Evolutionary conservation across 192 early-diverging fungal genomes (phyloP).

Genomic region (Gigaspora rosea): DNA sequence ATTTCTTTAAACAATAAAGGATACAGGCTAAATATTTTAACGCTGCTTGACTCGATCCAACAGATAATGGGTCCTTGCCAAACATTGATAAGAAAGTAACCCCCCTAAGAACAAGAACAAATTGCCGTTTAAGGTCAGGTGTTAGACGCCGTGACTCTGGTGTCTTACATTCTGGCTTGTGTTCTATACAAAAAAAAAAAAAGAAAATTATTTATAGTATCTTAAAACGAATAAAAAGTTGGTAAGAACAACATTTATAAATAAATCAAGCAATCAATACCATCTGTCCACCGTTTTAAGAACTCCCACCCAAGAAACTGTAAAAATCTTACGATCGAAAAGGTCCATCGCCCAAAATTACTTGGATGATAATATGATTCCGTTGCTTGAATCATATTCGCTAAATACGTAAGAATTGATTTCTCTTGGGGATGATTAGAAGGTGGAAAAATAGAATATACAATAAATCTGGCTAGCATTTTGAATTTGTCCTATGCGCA

Average conservation of each 20-base stretch:
- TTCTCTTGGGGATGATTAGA: slow-evolving; percentile 42
- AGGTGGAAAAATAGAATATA: slow-evolving; percentile 72
- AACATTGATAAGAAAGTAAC: slow-evolving; percentile 71
- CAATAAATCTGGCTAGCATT: slow-evolving; percentile 75
- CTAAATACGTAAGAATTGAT: slow-evolving; percentile 60
- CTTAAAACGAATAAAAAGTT: not conserved
- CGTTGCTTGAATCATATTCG: slow-evolving; percentile 77
- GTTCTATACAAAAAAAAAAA: slow-evolving; percentile 41
- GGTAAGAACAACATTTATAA: not conserved
- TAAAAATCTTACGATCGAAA: slow-evolving; percentile 69
- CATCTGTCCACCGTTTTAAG: slow-evolving; percentile 60
- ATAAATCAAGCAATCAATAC: slow-evolving; percentile 23
- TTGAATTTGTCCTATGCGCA: slow-evolving; percentile 48
- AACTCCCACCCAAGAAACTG: slow-evolving; percentile 68
- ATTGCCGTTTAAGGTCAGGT: slow-evolving; percentile 49
- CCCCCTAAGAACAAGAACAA: slow-evolving; percentile 65
- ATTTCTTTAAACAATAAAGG: not conserved
- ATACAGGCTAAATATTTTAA: slow-evolving; percentile 74
- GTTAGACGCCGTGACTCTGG: slow-evolving; percentile 62
- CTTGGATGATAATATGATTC: slow-evolving; percentile 92
- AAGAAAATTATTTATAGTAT: not conserved
- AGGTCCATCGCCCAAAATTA: slow-evolving; percentile 88
- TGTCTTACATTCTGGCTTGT: slow-evolving; percentile 60
- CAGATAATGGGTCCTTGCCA: slow-evolving; percentile 69
- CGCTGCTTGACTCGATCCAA: slow-evolving; percentile 59